Percentiles rank a stretch among this genome's conserved stretches.
Conservation (phyloP, 805 yeast species). For the Wickerhamomyces subpelliculosus region DNA sequence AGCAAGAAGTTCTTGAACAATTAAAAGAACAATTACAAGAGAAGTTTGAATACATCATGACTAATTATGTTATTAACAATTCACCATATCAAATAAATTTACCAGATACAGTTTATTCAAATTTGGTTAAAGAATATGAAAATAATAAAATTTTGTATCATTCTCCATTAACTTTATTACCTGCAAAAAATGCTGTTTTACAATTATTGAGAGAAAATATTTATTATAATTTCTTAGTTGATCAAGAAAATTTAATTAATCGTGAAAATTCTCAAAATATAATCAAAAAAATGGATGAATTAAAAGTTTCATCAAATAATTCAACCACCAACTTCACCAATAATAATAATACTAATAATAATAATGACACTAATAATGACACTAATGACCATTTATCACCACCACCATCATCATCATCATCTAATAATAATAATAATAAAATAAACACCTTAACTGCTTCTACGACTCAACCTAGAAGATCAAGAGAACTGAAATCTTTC, state of each 20-base stretch:
- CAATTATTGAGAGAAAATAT: conserved; percentile 27
- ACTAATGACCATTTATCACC: background rate
- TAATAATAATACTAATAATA: no score
- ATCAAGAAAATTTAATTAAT: conserved; percentile 13
- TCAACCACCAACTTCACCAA: no score
- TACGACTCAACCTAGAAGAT: no score
- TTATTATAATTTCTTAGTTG: conserved; percentile 22
- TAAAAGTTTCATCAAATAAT: background rate
- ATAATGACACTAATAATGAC: no score
- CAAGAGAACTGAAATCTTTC: no score
- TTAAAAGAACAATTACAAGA: conserved; percentile 15
- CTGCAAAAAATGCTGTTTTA: conserved; percentile 25
- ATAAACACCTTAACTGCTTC: no score
- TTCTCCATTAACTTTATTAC: conserved; percentile 24
- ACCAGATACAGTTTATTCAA: conserved; percentile 30
- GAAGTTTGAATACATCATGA: conserved; percentile 34
- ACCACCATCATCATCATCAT: background rate
- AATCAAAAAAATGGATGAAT: background rate
- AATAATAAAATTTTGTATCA: conserved; percentile 23
- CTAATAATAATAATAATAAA: background rate
- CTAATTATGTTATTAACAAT: conserved; percentile 32
- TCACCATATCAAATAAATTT: conserved; percentile 44
- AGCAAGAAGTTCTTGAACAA: conserved; percentile 12
- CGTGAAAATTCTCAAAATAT: conserved; percentile 3
- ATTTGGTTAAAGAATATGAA: conserved; percentile 21